A percentile compares a stretch with the other conserved stretches of the same genome.
Evolutionary conservation across 2,329 filamentous ascomycete species (phyloP).

Genomic region (Aspergillus fumigatus): DNA sequence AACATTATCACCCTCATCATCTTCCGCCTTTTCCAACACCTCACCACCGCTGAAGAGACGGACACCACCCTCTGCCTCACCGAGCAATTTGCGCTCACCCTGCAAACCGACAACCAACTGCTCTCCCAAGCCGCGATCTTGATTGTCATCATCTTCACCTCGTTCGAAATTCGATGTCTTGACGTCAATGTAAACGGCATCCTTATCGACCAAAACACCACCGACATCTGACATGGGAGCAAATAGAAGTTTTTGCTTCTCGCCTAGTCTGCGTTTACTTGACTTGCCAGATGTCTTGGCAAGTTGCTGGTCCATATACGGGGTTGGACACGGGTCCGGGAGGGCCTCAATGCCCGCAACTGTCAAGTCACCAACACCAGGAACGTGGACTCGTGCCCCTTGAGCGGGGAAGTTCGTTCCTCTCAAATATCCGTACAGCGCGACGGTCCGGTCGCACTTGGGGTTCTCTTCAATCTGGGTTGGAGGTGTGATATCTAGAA

Average conservation of each 20-base stretch:
- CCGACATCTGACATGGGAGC: constrained; percentile 98
- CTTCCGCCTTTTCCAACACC: constrained; percentile 51
- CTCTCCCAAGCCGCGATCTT: constrained; percentile 85
- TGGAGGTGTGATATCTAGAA: constrained; percentile 91
- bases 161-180: constrained; percentile 67
- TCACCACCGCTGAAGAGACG: constrained; percentile 79
- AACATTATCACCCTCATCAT: constrained; percentile 54
- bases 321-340: constrained; percentile 93
- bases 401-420: constrained; percentile 89
- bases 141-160: constrained; percentile 55
- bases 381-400: constrained; percentile 83
- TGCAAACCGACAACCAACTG: constrained; percentile 91
- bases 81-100: constrained; percentile 73
- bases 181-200: constrained; percentile 85
- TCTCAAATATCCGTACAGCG: constrained; percentile 86
- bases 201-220: constrained; percentile 91
- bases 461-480: constrained; percentile 82
- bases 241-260: constrained; percentile 95
- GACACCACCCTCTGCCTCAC: constrained; percentile 75
- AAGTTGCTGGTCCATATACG: constrained; percentile 79
- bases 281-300: constrained; percentile 81
- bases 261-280: constrained; percentile 73
- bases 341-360: constrained; percentile 79
- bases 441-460: constrained; percentile 86
- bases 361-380: constrained; percentile 83